Conservation (phyloP, 805 yeast genomes). For the Priceomyces fermenticarens region DNA sequence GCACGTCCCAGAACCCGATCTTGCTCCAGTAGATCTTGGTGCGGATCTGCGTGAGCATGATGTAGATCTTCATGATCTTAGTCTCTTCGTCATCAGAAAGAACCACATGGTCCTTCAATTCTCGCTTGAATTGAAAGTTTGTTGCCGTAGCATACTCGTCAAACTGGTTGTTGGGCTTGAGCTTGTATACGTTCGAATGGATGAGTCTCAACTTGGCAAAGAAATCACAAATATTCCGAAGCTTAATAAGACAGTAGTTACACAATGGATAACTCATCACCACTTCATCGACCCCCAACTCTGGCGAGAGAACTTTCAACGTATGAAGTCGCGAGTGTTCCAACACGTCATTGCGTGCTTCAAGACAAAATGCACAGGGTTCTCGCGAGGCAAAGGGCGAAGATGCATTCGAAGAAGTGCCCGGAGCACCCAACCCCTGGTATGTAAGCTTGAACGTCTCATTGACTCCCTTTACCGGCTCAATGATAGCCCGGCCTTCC, state of each 20-base stretch:
- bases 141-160: conserved; percentile 21
- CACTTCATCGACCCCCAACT: conserved; percentile 21
- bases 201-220: conserved; percentile 72
- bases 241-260: conserved; percentile 72
- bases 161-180: conserved; percentile 32
- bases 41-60: conserved; percentile 49
- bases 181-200: conserved; percentile 52
- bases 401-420: conserved; percentile 8
- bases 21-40: conserved; percentile 81
- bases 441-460: conserved; percentile 59
- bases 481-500: conserved; percentile 79
- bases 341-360: conserved; percentile 61
- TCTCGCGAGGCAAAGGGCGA: conserved; percentile 69
- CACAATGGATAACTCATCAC: conserved; percentile 65
- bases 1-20: conserved; percentile 71
- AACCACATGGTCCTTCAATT: neutral
- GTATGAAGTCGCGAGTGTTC: conserved; percentile 78
- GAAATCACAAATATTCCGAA: conserved; percentile 80
- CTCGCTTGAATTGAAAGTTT: conserved; percentile 25
- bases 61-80: conserved; percentile 50
- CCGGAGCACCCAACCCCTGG: conserved; percentile 12
- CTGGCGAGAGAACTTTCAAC: conserved; percentile 47
- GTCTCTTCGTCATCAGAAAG: conserved; percentile 27
- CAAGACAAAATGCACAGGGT: conserved; percentile 86
- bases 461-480: conserved; percentile 82